phyloP scores from a whole-genome alignment of 2,329 filamentous ascomycete species.

The Seiridium cupressi region DNA sequence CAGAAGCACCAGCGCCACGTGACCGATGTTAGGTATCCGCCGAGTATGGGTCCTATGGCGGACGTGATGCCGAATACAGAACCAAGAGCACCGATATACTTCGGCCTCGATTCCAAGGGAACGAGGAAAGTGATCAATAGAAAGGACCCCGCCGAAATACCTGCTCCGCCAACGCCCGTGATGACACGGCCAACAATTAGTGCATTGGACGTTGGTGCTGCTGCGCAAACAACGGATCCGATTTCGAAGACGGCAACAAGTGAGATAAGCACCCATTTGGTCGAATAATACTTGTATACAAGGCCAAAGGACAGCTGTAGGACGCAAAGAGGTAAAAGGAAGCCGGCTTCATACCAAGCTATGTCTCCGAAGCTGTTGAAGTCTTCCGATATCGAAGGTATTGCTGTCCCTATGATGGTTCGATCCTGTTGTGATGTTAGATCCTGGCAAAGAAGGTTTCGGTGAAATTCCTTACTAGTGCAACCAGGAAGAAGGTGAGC shows the following conservation, averaged over 20 bases:
- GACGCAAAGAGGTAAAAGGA: conserved; percentile 16
- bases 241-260: conserved; percentile 8
- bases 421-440: conserved; percentile 1
- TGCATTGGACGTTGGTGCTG: conserved; percentile 20
- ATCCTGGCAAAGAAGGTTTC: background rate
- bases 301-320: conserved; percentile 18
- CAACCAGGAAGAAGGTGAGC: conserved; percentile 1
- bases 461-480: background rate
- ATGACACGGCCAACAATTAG: conserved; percentile 25
- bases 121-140: conserved; percentile 18
- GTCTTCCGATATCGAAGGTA: conserved; percentile 9
- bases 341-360: conserved; percentile 21
- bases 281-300: conserved; percentile 15
- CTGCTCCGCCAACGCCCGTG: conserved; percentile 17
- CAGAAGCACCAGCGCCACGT: conserved; percentile 8
- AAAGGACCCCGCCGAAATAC: background rate
- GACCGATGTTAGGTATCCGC: background rate
- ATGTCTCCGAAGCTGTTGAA: conserved; percentile 21
- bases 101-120: conserved; percentile 2
- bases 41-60: background rate
- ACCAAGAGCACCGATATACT: background rate
- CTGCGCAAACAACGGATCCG: conserved; percentile 21
- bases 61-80: conserved; percentile 4
- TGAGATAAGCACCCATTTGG: conserved; percentile 12
- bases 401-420: conserved; percentile 8